A percentile compares a stretch with the other conserved stretches of the same genome.
Evolutionary conservation across 164 flowering plant genomes (phyloP).

Genomic region (Piper longum): DNA sequence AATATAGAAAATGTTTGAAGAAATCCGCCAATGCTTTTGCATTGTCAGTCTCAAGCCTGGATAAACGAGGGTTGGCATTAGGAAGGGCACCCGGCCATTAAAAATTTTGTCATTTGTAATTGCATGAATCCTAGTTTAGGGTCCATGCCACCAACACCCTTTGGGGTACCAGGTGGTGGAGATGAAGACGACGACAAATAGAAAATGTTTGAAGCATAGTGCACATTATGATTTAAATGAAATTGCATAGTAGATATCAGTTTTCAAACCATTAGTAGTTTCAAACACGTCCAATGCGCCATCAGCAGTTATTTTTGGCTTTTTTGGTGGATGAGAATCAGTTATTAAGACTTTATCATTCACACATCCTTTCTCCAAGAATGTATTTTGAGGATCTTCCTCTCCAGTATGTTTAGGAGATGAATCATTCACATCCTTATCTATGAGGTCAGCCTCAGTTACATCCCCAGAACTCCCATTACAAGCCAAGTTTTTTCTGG

Average conservation of each 20-base stretch:
- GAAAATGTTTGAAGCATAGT: too few species aligned
- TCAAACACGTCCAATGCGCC: slow-evolving; percentile 17
- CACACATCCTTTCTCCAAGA: slow-evolving; percentile 17
- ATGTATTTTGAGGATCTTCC: slow-evolving; percentile 12
- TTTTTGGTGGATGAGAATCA: slow-evolving; percentile 52
- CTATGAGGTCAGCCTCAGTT: background rate
- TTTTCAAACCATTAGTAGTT: slow-evolving; percentile 21
- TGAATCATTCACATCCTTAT: slow-evolving; percentile 12
- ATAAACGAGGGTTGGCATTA: too few species aligned
- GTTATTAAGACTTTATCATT: slow-evolving; percentile 18
- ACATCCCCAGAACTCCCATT: slow-evolving; percentile 18
- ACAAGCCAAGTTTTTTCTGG: slow-evolving; percentile 15
- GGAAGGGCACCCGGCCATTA: too few species aligned
- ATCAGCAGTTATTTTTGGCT: slow-evolving; percentile 32
- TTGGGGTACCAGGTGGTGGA: too few species aligned
- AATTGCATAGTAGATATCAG: background rate
- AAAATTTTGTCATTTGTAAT: too few species aligned
- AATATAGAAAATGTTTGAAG: too few species aligned
- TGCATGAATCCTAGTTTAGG: too few species aligned
- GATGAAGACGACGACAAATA: too few species aligned
- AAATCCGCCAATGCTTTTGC: too few species aligned
- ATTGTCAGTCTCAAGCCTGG: too few species aligned
- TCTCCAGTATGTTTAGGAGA: slow-evolving; percentile 3
- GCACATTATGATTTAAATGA: background rate
- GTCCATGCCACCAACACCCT: too few species aligned